Conservation (phyloP, 371 early-diverging fungal genomes). For the Conidiobolus incongruus region DNA sequence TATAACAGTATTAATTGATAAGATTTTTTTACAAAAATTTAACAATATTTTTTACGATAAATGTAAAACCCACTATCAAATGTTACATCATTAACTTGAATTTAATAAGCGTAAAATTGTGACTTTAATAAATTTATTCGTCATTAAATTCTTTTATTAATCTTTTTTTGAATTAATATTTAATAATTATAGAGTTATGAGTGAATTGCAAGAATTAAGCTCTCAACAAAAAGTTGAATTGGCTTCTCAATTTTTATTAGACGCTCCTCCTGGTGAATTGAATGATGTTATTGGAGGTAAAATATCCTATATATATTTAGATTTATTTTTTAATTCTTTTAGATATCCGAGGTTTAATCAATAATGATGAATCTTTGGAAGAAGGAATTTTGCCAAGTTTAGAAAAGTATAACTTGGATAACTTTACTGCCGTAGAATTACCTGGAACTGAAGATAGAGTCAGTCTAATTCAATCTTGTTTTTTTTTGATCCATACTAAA, state of each 20-base stretch:
- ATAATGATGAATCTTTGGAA: constrained; percentile 55
- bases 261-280: constrained; percentile 91
- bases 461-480: constrained; percentile 1
- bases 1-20: too few species aligned
- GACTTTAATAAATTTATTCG: not conserved
- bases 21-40: too few species aligned
- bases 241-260: constrained; percentile 54
- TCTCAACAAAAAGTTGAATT: constrained; percentile 45
- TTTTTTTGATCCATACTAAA: not conserved
- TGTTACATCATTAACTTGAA: not conserved
- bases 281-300: constrained; percentile 86
- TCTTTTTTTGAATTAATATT: too few species aligned
- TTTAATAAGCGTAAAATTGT: not conserved
- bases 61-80: too few species aligned
- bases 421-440: constrained; percentile 40
- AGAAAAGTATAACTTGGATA: constrained; percentile 65
- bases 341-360: constrained; percentile 74
- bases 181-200: not conserved
- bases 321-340: constrained; percentile 1
- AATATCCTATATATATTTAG: not conserved
- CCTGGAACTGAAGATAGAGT: constrained; percentile 41
- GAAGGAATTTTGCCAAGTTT: constrained; percentile 42
- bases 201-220: constrained; percentile 6
- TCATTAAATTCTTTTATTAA: not conserved
- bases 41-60: too few species aligned